phyloP scores from a whole-genome alignment of 352 stramenopile genomes.

The Phytophthora sp. region DNA sequence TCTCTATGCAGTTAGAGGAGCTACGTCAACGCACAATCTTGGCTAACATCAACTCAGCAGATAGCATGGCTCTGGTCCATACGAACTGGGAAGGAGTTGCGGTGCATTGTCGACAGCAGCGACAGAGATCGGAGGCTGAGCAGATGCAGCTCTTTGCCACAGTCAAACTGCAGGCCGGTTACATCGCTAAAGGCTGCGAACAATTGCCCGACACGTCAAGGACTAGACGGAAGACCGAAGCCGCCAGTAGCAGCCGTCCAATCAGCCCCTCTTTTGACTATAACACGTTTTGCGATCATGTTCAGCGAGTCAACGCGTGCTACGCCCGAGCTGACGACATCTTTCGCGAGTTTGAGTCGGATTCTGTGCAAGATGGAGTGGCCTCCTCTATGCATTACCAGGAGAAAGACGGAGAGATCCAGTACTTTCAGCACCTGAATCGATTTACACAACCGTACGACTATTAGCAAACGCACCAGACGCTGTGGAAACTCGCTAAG shows the following conservation, averaged over 20 bases:
- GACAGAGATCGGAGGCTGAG: slow-evolving; percentile 6
- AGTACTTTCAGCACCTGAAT: slow-evolving; percentile 25
- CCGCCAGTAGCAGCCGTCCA: not conserved
- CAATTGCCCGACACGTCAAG: slow-evolving; percentile 5
- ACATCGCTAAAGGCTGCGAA: slow-evolving; percentile 15
- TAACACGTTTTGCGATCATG: not conserved
- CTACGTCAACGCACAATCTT: slow-evolving; percentile 3
- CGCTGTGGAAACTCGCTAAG: slow-evolving; percentile 21
- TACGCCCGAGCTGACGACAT: slow-evolving; percentile 14
- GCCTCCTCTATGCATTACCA: not conserved
- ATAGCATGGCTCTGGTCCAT: not conserved
- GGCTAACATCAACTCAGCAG: too few species aligned
- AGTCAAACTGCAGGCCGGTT: slow-evolving; percentile 17
- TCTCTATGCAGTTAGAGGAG: slow-evolving; percentile 9
- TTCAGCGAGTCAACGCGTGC: not conserved
- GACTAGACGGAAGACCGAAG: not conserved
- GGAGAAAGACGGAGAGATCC: not conserved
- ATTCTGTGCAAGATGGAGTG: slow-evolving; percentile 8
- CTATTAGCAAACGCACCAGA: slow-evolving; percentile 16
- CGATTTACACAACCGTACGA: slow-evolving; percentile 20
- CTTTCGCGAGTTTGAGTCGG: slow-evolving; percentile 9
- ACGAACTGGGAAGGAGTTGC: slow-evolving; percentile 20
- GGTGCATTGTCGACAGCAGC: slow-evolving; percentile 9
- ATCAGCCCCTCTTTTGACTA: not conserved
- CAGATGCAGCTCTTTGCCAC: slow-evolving; percentile 18